A percentile compares a stretch with the other conserved stretches of the same genome.
Conservation (phyloP, 768 basidiomycete genomes). For the Suillus hirtellus region DNA sequence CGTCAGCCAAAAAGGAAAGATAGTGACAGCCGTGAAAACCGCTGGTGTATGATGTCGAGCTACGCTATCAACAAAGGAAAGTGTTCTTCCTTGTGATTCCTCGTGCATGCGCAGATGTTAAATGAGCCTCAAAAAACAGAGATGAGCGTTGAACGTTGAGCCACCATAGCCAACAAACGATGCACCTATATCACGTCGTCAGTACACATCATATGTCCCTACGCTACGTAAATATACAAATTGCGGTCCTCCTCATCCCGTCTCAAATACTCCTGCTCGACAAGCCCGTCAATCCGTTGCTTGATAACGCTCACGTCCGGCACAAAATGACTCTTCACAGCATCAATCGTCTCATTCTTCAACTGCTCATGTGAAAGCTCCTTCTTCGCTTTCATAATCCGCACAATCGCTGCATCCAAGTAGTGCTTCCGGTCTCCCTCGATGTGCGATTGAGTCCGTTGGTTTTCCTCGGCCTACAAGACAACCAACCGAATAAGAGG, state of each 20-base stretch:
- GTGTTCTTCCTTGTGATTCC: neutral
- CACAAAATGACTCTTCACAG: constrained; percentile 85
- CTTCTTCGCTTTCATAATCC: constrained; percentile 94
- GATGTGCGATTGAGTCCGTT: constrained; percentile 78
- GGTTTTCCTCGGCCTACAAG: constrained; percentile 78
- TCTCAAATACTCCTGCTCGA: constrained; percentile 85
- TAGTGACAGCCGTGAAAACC: neutral
- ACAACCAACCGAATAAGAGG: neutral
- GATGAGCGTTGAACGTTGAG: neutral
- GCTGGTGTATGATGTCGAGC: neutral
- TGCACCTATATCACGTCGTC: constrained; percentile 26
- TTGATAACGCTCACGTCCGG: constrained; percentile 87
- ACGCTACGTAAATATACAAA: constrained; percentile 80
- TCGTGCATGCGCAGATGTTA: neutral
- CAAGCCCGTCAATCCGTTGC: constrained; percentile 74
- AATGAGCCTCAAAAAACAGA: neutral
- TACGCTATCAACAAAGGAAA: neutral
- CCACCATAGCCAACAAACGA: constrained; percentile 55
- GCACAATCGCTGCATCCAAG: constrained; percentile 93
- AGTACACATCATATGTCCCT: constrained; percentile 11
- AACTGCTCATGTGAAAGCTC: constrained; percentile 78
- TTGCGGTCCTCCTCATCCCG: constrained; percentile 73
- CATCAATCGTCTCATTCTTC: constrained; percentile 80
- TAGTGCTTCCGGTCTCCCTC: constrained; percentile 84
- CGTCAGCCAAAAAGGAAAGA: neutral